Percentiles rank a stretch among this genome's conserved stretches.
Evolutionary conservation across 2,329 filamentous ascomycete species (phyloP).

Genomic region (Macrophomina pseudophaseolina): DNA sequence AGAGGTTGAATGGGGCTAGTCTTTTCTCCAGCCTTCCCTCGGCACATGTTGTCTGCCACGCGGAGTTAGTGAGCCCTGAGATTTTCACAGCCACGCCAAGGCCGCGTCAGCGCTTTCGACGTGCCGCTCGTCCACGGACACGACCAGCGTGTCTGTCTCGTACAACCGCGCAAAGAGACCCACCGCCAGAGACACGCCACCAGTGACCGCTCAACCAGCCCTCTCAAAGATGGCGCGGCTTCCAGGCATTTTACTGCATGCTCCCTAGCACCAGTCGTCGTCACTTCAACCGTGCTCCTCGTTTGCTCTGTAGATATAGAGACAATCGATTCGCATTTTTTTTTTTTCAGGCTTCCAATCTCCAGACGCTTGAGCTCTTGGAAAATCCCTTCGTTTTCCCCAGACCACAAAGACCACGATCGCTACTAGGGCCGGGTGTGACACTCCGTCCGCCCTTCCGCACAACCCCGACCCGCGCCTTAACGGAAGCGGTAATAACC

Average conservation of each 20-base stretch:
- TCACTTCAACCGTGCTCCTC: neutral
- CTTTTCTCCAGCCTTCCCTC: neutral
- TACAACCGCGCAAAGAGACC: constrained; percentile 1
- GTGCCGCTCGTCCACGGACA: neutral
- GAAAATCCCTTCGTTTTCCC: neutral
- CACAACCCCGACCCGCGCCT: neutral
- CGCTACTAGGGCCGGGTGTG: neutral
- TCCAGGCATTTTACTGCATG: neutral
- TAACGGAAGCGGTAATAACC: neutral
- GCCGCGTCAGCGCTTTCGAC: constrained; percentile 21
- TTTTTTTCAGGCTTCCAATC: neutral
- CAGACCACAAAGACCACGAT: neutral
- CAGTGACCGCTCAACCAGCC: neutral
- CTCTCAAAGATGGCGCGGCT: neutral
- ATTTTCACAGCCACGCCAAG: constrained; percentile 19
- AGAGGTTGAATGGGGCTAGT: neutral
- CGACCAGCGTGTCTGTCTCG: neutral
- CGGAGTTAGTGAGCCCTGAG: neutral
- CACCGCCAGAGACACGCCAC: neutral
- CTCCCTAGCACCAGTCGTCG: constrained; percentile 7
- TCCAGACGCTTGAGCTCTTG: neutral
- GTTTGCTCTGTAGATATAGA: neutral
- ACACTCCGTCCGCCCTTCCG: neutral
- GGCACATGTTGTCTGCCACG: neutral
- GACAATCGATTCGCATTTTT: neutral